Conservation (phyloP, 2,329 filamentous ascomycete species). For the Fusarium denticulatum region DNA sequence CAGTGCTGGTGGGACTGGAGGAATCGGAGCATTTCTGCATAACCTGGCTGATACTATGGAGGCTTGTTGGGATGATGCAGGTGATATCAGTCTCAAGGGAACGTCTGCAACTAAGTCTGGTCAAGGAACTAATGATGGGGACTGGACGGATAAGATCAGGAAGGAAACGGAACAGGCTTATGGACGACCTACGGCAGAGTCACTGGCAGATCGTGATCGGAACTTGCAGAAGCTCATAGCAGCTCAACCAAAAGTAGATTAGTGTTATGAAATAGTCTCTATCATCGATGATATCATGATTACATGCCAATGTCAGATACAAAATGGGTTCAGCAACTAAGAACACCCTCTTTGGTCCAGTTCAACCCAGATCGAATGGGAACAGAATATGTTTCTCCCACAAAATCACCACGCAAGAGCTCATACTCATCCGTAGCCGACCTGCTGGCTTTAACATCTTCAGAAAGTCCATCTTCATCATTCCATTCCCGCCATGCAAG, state of each 20-base stretch:
- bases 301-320: too few species aligned
- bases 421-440: background rate
- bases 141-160: constrained; percentile 23
- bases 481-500: background rate
- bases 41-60: constrained; percentile 30
- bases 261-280: background rate
- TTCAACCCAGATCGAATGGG: background rate
- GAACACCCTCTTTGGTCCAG: background rate
- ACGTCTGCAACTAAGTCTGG: background rate
- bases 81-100: constrained; percentile 13
- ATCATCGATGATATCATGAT: background rate
- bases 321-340: background rate
- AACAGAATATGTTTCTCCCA: background rate
- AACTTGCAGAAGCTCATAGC: constrained; percentile 25
- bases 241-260: constrained; percentile 14
- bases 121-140: background rate
- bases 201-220: constrained; percentile 16
- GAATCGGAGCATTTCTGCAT: constrained; percentile 30
- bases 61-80: constrained; percentile 27
- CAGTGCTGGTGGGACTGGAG: constrained; percentile 31
- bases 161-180: constrained; percentile 21
- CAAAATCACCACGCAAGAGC: background rate
- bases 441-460: background rate
- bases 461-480: background rate
- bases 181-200: constrained; percentile 8